Base-by-base conservation (phyloP, 1,284 basidiomycete species). In the Mycena citricolor region DNA sequence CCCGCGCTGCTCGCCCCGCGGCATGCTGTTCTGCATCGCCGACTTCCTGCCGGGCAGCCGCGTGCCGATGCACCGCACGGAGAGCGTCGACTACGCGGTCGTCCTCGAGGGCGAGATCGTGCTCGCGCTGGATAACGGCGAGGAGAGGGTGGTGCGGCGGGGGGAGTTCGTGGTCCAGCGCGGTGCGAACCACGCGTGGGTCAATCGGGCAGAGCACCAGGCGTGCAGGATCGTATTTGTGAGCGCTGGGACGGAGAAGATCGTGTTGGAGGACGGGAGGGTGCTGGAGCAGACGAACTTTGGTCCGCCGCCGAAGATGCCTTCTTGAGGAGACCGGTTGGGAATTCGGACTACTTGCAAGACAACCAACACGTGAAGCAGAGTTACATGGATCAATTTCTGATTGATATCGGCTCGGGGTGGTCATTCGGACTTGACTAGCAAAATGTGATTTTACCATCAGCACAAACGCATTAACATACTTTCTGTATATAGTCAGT, bases 21-120 rank as follows among this genome's bases (percentile, higher is more conserved):
- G 42, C 16, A 36, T 44, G 23, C 16, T 38, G n/a, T 44, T 44
- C 35, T 38, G 42, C 42, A 38, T 38, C 29, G 29, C 42, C 14
- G 42, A 44, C 41, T 37, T 43, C 34, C 26, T 5, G 8, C 34
- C 42, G 13, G 42, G 42, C 20, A 30, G n/a, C 21, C 37, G 35
- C 30, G 21, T 36, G 13, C 42, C 42, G 13, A 25, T 44, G 42
- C 42, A 44, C 42, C 42, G 42, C 29, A 44, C 34, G 5, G 22
- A 16, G 8, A 44, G 42, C 42, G 10, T 38, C 35, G 42, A 44
- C 25, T 42, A 42, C 19, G 40, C 32, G 26, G 32, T 33, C 17
- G 40, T 42, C 12, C 40, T 42, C 3, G 20, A 29, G 10, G 42
- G 42, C 4, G 34, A 43, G 28, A 32, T 32, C 28, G 42, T 43